These are phyloP conservation scores for Fragilariopsis cylindrus DNA, from an alignment of 108 stramenopile genomes.

Conservation along the genomic window DNA sequence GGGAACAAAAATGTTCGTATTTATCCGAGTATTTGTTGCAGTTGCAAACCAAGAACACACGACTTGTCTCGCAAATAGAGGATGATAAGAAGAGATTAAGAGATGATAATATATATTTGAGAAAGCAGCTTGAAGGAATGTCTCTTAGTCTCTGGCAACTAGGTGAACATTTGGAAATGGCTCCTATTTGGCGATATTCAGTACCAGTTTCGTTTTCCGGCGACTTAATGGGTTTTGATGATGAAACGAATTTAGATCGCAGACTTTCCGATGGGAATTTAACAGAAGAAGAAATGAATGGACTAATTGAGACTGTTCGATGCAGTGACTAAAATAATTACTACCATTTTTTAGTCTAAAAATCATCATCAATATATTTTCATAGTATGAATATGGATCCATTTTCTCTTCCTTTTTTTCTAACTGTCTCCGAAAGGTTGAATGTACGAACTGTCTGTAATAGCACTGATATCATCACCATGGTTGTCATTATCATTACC, in stretches of 20 bases:
- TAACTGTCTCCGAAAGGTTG: constrained; percentile 18
- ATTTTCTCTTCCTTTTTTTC: not conserved
- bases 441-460: constrained; percentile 32
- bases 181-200: constrained; percentile 4
- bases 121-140: constrained; percentile 69
- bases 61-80: constrained; percentile 56
- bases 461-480: constrained; percentile 50
- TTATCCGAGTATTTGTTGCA: constrained; percentile 78
- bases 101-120: constrained; percentile 58
- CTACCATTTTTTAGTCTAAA: not conserved
- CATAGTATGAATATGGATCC: not conserved
- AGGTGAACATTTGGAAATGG: constrained; percentile 42
- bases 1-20: constrained; percentile 81
- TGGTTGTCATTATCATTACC: constrained; percentile 15
- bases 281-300: constrained; percentile 36
- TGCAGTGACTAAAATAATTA: constrained; percentile 12
- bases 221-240: not conserved
- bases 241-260: not conserved
- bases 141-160: constrained; percentile 80
- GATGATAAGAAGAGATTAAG: constrained; percentile 59
- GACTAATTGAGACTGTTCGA: constrained; percentile 35
- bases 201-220: constrained; percentile 1
- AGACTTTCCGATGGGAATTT: constrained; percentile 4
- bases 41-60: constrained; percentile 66
- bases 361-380: not conserved